Evolutionary conservation across 805 yeast species (phyloP).

Genomic region (Ogataea glucozyma): DNA sequence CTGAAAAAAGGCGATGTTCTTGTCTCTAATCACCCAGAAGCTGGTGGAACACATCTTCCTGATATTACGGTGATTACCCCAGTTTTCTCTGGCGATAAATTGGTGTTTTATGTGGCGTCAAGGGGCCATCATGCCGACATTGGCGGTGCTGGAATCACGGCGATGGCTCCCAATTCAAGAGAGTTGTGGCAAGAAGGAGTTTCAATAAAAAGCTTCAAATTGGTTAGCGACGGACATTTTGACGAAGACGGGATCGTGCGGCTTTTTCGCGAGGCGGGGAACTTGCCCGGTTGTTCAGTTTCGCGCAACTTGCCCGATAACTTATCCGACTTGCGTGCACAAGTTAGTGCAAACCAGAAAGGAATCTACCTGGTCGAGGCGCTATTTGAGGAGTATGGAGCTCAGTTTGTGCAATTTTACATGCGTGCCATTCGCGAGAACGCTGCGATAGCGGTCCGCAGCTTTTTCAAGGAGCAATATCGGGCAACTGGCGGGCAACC

Average conservation of each 20-base stretch:
- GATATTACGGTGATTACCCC: slow-evolving; percentile 58
- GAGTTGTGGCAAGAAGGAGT: slow-evolving; percentile 57
- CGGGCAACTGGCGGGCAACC: slow-evolving; percentile 33
- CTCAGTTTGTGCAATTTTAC: slow-evolving; percentile 41
- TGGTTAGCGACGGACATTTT: slow-evolving; percentile 47
- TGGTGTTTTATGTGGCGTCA: slow-evolving; percentile 54
- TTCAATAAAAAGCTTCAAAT: slow-evolving; percentile 48
- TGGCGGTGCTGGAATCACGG: slow-evolving; percentile 57
- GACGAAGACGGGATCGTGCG: slow-evolving; percentile 50
- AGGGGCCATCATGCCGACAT: slow-evolving; percentile 64
- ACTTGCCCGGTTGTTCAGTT: slow-evolving; percentile 53
- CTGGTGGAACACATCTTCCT: slow-evolving; percentile 47
- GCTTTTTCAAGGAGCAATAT: slow-evolving; percentile 41
- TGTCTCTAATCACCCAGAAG: slow-evolving; percentile 42
- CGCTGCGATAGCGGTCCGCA: slow-evolving; percentile 45
- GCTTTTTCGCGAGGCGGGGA: slow-evolving; percentile 47
- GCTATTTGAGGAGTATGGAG: slow-evolving; percentile 43
- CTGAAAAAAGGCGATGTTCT: slow-evolving; percentile 43
- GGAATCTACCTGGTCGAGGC: slow-evolving; percentile 45
- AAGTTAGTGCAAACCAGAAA: slow-evolving; percentile 49
- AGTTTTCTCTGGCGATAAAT: slow-evolving; percentile 42
- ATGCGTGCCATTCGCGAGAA: slow-evolving; percentile 45
- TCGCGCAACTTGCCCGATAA: slow-evolving; percentile 54
- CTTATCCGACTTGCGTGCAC: slow-evolving; percentile 47
- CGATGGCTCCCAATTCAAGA: slow-evolving; percentile 55